These are phyloP conservation scores for Verbascum thapsus DNA, from an alignment of 257 asterid species.

Conservation along the genomic window DNA sequence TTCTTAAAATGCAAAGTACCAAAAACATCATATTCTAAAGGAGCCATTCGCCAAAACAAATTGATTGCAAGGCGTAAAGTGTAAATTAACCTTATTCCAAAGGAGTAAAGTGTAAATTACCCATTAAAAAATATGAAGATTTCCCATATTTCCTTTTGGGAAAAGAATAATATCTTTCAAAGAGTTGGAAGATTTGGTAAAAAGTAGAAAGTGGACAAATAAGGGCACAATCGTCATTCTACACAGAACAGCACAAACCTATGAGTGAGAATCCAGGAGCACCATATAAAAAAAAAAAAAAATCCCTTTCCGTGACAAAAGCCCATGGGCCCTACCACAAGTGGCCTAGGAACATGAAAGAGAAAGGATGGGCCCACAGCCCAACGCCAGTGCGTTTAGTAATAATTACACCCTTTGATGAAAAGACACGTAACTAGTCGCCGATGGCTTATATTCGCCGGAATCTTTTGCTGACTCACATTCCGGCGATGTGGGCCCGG, in stretches of 20 bases:
- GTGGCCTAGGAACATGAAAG: slow-evolving; percentile 22
- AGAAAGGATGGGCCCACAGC: slow-evolving; percentile 9
- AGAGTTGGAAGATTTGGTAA: slow-evolving; percentile 2
- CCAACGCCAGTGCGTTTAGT: slow-evolving; percentile 13
- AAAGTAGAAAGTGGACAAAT: not conserved
- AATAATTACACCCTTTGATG: slow-evolving; percentile 5
- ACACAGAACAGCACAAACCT: slow-evolving; percentile 1
- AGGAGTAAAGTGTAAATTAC: no score
- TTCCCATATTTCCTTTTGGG: not conserved
- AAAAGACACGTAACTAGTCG: slow-evolving; percentile 33
- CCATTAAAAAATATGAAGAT: not conserved
- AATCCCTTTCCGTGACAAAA: slow-evolving; percentile 12
- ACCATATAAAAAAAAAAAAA: not conserved
- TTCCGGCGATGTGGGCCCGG: slow-evolving; percentile 36
- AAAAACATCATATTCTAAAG: no score
- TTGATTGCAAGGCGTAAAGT: no score
- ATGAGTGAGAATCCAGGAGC: slow-evolving; percentile 16
- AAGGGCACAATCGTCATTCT: slow-evolving; percentile 28
- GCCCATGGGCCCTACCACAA: slow-evolving; percentile 21
- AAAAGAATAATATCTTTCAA: slow-evolving; percentile 35
- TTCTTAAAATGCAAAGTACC: no score
- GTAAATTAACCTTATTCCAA: no score
- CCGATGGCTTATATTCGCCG: slow-evolving; percentile 29
- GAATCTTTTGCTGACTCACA: slow-evolving; percentile 45
- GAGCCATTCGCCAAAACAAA: no score